Evolutionary conservation across 2,329 filamentous ascomycete species (phyloP).

Genomic region (Metarhizium anisopliae): DNA sequence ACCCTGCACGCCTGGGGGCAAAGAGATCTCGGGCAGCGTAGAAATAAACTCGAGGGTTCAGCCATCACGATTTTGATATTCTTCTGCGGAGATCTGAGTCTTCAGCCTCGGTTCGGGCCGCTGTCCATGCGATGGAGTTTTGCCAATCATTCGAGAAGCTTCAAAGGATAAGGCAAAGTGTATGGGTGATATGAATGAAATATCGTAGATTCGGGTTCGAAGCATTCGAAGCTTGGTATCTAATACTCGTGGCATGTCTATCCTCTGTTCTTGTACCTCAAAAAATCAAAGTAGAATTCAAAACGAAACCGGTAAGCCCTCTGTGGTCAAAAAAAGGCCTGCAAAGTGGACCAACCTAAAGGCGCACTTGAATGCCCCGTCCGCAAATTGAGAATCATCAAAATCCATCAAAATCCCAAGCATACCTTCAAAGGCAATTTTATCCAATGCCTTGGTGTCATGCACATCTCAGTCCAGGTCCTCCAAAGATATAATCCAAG

Average conservation of each 20-base stretch:
- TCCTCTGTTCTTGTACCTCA: not conserved
- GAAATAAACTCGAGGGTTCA: no score
- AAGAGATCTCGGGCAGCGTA: no score
- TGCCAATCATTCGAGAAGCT: no score
- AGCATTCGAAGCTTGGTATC: not conserved
- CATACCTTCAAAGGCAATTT: not conserved
- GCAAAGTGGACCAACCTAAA: not conserved
- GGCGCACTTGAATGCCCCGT: not conserved
- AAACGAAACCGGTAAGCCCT: not conserved
- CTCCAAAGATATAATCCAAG: no score
- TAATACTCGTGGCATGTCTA: constrained; percentile 2
- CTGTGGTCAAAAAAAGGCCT: not conserved
- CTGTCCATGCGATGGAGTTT: no score
- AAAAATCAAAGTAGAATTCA: constrained; percentile 1
- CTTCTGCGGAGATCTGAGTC: no score
- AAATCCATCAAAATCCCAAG: not conserved
- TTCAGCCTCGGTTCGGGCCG: no score
- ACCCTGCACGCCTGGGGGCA: no score
- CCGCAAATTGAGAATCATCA: not conserved
- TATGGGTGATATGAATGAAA: no score
- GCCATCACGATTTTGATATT: no score
- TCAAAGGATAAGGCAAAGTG: no score
- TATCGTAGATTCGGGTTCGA: not conserved
- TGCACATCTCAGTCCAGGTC: not conserved
- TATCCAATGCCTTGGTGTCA: not conserved